Conservation (phyloP, 2,329 filamentous ascomycete species). For the Curvularia hawaiiensis region DNA sequence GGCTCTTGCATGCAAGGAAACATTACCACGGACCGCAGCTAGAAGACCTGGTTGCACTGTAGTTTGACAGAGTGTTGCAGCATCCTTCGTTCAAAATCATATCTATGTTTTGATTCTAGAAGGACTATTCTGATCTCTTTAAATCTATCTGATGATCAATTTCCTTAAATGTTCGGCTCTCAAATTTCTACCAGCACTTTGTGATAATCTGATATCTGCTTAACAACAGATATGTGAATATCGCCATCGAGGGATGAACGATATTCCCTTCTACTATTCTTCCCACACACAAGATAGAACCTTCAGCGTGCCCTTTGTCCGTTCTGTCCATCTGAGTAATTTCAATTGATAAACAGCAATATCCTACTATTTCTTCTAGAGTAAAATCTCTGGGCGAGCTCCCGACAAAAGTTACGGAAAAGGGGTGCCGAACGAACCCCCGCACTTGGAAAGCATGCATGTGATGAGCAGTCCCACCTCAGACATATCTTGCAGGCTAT, state of each 20-base stretch:
- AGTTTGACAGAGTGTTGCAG: not conserved
- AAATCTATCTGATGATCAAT: too few species aligned
- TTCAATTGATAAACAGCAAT: not conserved
- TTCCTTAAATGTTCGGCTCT: too few species aligned
- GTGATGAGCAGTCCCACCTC: not conserved
- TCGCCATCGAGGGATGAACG: not conserved
- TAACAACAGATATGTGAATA: not conserved
- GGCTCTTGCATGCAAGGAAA: conserved; percentile 1
- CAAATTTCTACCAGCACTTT: too few species aligned
- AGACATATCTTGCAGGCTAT: not conserved
- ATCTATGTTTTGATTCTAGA: not conserved
- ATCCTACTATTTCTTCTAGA: not conserved
- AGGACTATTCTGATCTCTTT: not conserved
- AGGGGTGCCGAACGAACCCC: not conserved
- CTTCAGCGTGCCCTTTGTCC: not conserved
- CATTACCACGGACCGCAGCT: not conserved
- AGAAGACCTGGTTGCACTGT: not conserved
- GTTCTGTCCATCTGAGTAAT: not conserved
- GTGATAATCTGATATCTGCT: too few species aligned
- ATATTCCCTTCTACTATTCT: not conserved
- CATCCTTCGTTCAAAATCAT: not conserved
- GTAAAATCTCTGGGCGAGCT: not conserved
- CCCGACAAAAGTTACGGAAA: not conserved
- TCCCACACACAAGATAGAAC: not conserved
- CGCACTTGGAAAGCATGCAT: not conserved